Evolutionary conservation across 768 basidiomycete species (phyloP).

Genomic region (Mycena epipterygia): DNA sequence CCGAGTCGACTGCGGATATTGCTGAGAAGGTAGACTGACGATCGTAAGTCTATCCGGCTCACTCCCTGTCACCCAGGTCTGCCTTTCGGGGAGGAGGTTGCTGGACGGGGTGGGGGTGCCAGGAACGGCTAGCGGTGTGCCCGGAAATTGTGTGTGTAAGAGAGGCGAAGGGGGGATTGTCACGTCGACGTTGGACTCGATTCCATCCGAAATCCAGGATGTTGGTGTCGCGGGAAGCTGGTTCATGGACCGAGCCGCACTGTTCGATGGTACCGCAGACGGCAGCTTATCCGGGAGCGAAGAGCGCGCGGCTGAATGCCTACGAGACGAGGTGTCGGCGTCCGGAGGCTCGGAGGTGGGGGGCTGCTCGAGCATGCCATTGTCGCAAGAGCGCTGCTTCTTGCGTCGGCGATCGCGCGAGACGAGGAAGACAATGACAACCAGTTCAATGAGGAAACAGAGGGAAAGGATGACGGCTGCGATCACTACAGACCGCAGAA

Average conservation of each 20-base stretch:
- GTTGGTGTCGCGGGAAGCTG: not conserved
- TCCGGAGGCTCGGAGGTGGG: not conserved
- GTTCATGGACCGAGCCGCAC: not conserved
- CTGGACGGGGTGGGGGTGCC: slow-evolving; percentile 1
- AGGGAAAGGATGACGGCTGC: not conserved
- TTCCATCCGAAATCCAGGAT: not conserved
- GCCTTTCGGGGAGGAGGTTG: not conserved
- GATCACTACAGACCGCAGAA: not conserved
- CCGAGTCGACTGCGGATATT: not conserved
- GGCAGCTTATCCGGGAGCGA: not conserved
- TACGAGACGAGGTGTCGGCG: not conserved
- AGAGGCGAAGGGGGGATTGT: slow-evolving; percentile 1
- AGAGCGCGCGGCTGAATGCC: not conserved
- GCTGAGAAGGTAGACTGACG: slow-evolving; percentile 1
- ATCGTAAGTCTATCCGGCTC: not conserved
- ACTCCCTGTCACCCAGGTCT: slow-evolving; percentile 1
- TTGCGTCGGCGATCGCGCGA: not conserved
- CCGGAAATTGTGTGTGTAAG: slow-evolving; percentile 3
- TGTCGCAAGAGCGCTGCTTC: not conserved
- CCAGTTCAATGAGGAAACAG: slow-evolving; percentile 9
- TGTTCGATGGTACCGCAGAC: not conserved
- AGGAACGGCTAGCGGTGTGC: not conserved
- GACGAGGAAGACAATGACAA: not conserved
- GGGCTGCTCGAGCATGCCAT: not conserved
- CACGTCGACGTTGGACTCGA: not conserved